Conservation (phyloP, 1,284 basidiomycete species). For the Sporisorium scitamineum region DNA sequence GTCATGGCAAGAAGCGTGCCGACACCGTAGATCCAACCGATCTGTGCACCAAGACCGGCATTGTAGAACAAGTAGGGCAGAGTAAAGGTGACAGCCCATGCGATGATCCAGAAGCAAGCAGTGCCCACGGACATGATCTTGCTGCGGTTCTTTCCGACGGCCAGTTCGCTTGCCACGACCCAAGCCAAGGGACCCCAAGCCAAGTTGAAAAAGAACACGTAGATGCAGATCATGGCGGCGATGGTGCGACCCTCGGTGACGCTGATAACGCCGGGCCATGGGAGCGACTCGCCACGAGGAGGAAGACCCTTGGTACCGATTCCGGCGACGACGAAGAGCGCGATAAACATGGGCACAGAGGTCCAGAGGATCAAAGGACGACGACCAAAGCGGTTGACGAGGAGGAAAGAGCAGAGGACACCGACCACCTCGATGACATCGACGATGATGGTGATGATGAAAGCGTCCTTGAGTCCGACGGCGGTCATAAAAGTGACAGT, state of each 20-base stretch:
- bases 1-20: slow-evolving; percentile 68
- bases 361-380: slow-evolving; percentile 70
- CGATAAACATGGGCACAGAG: slow-evolving; percentile 70
- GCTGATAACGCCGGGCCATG: slow-evolving; percentile 47
- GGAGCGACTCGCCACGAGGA: slow-evolving; percentile 50
- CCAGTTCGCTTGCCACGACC: slow-evolving; percentile 69
- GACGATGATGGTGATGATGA: slow-evolving; percentile 70
- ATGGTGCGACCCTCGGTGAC: slow-evolving; percentile 68
- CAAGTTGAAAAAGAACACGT: slow-evolving; percentile 71
- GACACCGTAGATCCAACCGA: slow-evolving; percentile 70
- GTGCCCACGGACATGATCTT: slow-evolving; percentile 72
- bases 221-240: slow-evolving; percentile 72
- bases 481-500: slow-evolving; percentile 54
- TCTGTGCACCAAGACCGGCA: slow-evolving; percentile 70
- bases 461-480: slow-evolving; percentile 69
- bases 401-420: slow-evolving; percentile 69
- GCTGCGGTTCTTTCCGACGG: slow-evolving; percentile 70
- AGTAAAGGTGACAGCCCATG: slow-evolving; percentile 70
- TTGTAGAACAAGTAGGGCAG: slow-evolving; percentile 62
- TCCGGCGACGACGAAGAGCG: slow-evolving; percentile 70
- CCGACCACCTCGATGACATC: slow-evolving; percentile 70
- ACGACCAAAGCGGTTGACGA: slow-evolving; percentile 72
- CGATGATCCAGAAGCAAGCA: slow-evolving; percentile 71
- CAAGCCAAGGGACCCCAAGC: slow-evolving; percentile 72
- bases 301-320: slow-evolving; percentile 66